phyloP scores from a whole-genome alignment of 2,329 filamentous ascomycete species.

The Ceratocystis alfenasii region DNA sequence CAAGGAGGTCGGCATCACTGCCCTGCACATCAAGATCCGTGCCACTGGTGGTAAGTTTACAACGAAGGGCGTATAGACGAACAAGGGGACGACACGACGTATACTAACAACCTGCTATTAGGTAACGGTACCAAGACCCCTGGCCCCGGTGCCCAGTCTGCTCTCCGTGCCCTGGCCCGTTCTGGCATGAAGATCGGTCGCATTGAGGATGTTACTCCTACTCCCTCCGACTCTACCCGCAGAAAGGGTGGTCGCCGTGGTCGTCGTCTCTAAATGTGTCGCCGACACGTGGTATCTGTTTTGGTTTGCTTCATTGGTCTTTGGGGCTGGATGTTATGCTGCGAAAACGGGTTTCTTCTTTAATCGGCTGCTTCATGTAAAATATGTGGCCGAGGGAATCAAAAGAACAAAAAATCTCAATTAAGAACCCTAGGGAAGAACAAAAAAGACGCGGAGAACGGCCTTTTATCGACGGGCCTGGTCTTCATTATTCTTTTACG shows the following conservation, averaged over 20 bases:
- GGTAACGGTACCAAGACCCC: conserved; percentile 99
- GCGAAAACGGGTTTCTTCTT: conserved; percentile 23
- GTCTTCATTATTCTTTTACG: conserved; percentile 23
- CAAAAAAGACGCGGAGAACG: conserved; percentile 23
- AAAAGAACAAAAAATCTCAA: conserved; percentile 23
- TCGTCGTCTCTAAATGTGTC: conserved; percentile 81
- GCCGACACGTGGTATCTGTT: conserved; percentile 19
- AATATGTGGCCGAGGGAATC: conserved; percentile 23
- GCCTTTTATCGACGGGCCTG: conserved; percentile 20
- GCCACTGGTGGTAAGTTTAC: conserved; percentile 76
- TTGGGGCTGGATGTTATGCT: conserved; percentile 21
- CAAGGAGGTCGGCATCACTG: conserved; percentile 64
- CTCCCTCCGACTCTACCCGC: conserved; percentile 96
- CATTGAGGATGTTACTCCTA: conserved; percentile 99
- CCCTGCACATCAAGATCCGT: conserved; percentile 99
- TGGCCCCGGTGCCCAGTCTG: conserved; percentile 96
- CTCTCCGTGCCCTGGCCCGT: conserved; percentile 95
- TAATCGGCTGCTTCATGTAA: conserved; percentile 22
- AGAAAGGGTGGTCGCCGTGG: conserved; percentile 99
- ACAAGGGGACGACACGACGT: not conserved
- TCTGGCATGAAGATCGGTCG: conserved; percentile 99
- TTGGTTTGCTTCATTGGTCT: conserved; percentile 22
- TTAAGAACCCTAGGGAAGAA: conserved; percentile 23
- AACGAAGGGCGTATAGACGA: not conserved
- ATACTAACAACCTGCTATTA: conserved; percentile 28